Evolutionary conservation across 2,329 filamentous ascomycete species (phyloP).

Genomic region (Chrysoporthe austroafricana): DNA sequence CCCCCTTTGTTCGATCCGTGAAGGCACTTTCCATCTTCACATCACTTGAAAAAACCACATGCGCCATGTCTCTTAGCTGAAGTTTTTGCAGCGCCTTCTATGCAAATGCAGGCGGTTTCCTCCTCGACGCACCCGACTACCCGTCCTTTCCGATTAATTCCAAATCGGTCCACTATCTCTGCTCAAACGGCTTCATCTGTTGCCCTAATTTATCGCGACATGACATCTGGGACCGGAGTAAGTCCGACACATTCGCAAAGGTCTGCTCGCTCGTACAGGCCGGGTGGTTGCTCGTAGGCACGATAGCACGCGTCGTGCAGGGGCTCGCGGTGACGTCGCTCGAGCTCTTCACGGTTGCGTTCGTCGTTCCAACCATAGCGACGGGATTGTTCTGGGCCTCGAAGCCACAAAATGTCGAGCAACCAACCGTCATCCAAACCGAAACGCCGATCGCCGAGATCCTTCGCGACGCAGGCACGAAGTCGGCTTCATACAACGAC

Average conservation of each 20-base stretch:
- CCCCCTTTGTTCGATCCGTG: no score
- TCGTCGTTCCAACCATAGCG: slow-evolving; percentile 25
- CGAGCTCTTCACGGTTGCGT: slow-evolving; percentile 29
- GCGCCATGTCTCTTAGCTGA: no score
- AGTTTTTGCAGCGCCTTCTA: no score
- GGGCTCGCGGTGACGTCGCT: slow-evolving; percentile 25
- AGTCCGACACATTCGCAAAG: slow-evolving; percentile 23
- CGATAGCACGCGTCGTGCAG: slow-evolving; percentile 9
- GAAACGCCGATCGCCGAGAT: no score
- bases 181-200: slow-evolving; percentile 16
- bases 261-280: slow-evolving; percentile 15
- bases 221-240: slow-evolving; percentile 24
- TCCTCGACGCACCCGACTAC: slow-evolving; percentile 18
- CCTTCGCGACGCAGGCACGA: no score
- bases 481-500: no score
- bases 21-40: no score
- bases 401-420: slow-evolving; percentile 21
- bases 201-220: background rate
- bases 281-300: slow-evolving; percentile 17
- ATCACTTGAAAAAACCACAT: no score
- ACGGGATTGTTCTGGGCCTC: slow-evolving; percentile 29
- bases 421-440: no score
- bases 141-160: slow-evolving; percentile 27
- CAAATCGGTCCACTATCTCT: slow-evolving; percentile 22
- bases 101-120: background rate